Percentiles rank a stretch among this genome's conserved stretches.
Evolutionary conservation across 352 stramenopile species (phyloP).

Genomic region (Pythium dissimile): DNA sequence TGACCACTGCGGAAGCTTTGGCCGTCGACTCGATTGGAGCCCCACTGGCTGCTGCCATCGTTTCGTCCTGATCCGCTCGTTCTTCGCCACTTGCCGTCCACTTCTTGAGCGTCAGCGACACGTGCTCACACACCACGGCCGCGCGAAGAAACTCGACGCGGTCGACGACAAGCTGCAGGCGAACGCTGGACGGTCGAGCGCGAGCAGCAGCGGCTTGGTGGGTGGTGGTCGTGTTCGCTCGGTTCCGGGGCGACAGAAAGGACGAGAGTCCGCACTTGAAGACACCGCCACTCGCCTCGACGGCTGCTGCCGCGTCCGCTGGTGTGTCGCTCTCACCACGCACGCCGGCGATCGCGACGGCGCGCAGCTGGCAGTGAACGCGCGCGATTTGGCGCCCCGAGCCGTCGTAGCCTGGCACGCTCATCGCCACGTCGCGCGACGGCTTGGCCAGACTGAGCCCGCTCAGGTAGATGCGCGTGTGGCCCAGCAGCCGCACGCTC

Average conservation of each 20-base stretch:
- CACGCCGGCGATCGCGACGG: background rate
- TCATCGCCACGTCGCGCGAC: slow-evolving; percentile 4
- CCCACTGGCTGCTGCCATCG: too few relatives aligned
- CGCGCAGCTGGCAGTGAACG: slow-evolving; percentile 13
- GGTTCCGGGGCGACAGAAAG: slow-evolving; percentile 9
- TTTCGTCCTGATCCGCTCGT: background rate
- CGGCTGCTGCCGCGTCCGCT: background rate
- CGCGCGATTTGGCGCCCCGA: slow-evolving; percentile 22
- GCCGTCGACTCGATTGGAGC: slow-evolving; percentile 25
- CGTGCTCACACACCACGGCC: slow-evolving; percentile 2
- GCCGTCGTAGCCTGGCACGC: slow-evolving; percentile 16
- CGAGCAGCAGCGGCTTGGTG: background rate
- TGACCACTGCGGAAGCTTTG: slow-evolving; percentile 2
- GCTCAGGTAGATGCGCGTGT: slow-evolving; percentile 30
- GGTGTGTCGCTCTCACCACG: too few relatives aligned
- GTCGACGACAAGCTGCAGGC: slow-evolving; percentile 22
- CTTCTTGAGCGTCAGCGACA: slow-evolving; percentile 36
- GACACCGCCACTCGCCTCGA: slow-evolving; percentile 10
- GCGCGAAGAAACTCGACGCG: slow-evolving; percentile 20
- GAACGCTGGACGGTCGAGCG: background rate
- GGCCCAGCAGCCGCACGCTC: slow-evolving; percentile 31
- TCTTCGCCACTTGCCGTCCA: slow-evolving; percentile 5
- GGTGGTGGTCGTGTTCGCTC: slow-evolving; percentile 1
- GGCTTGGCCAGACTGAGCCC: background rate
- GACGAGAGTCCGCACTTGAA: slow-evolving; percentile 15